These are phyloP conservation scores for Heliosperma pusillum DNA, from an alignment of 148 eudicot species.

Conservation along the genomic window DNA sequence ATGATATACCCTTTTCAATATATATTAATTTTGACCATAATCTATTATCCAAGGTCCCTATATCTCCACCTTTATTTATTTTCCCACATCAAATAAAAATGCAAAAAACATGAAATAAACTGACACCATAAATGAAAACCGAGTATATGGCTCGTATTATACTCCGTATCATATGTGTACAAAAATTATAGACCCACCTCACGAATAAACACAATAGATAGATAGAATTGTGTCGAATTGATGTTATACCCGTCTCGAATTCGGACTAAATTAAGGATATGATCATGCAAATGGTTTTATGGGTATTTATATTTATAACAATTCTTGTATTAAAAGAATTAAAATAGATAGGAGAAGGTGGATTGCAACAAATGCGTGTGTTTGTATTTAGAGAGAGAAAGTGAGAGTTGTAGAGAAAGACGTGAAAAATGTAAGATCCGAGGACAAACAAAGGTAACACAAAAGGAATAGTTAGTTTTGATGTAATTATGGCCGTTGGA, in stretches of 20 bases:
- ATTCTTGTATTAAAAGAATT: too few species aligned
- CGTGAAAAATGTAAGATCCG: slow-evolving; percentile 38
- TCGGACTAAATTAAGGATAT: neutral
- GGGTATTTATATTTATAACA: neutral
- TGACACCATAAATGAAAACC: neutral
- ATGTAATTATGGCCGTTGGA: slow-evolving; percentile 20
- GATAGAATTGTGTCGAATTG: neutral
- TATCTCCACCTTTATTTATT: neutral
- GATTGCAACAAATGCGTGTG: slow-evolving; percentile 24
- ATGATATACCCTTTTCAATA: slow-evolving; percentile 18
- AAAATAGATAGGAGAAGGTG: neutral
- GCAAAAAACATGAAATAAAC: neutral
- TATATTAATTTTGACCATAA: neutral
- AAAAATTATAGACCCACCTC: slow-evolving; percentile 22
- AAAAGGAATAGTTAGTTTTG: slow-evolving; percentile 4
- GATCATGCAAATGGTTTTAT: slow-evolving; percentile 18
- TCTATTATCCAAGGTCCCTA: neutral
- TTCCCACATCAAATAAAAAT: slow-evolving; percentile 4
- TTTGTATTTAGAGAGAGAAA: slow-evolving; percentile 17
- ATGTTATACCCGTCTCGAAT: neutral
- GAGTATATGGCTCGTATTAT: neutral
- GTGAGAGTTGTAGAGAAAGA: slow-evolving; percentile 15
- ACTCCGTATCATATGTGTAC: too few species aligned
- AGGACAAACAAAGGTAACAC: slow-evolving; percentile 19
- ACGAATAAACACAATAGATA: neutral